A percentile compares a stretch with the other conserved stretches of the same genome.
Conservation (phyloP, 2,329 filamentous ascomycete genomes). For the Thelonectria discophora region DNA sequence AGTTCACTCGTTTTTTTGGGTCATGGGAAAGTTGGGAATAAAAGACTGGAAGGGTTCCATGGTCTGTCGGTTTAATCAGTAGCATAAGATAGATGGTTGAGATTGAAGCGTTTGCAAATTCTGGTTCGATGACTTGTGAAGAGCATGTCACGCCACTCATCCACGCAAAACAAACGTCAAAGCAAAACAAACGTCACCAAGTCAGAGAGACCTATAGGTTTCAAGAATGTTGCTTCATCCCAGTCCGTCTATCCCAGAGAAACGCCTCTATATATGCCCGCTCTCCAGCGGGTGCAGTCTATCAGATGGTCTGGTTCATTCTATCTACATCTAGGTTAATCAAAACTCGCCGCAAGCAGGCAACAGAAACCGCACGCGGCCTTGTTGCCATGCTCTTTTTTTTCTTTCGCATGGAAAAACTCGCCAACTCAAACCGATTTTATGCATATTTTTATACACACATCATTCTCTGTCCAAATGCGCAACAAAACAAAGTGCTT, state of each 20-base stretch:
- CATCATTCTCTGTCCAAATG: conserved; percentile 5
- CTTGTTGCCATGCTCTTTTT: not conserved
- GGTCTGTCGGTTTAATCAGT: not conserved
- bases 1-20: conserved; percentile 1
- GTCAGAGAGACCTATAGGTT: not conserved
- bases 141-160: not conserved
- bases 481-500: conserved; percentile 11
- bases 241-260: conserved; percentile 39
- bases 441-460: not conserved
- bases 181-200: too few relatives aligned
- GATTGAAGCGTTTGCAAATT: conserved; percentile 6
- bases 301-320: conserved; percentile 26
- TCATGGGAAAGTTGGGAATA: not conserved
- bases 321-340: conserved; percentile 29
- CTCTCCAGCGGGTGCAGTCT: conserved; percentile 21
- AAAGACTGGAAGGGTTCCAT: conserved; percentile 7
- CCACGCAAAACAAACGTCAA: not conserved
- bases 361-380: not conserved
- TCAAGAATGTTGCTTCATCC: conserved; percentile 33
- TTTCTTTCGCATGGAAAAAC: not conserved
- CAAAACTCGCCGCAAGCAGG: conserved; percentile 3
- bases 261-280: conserved; percentile 41
- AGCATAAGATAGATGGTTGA: conserved; percentile 6
- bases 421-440: not conserved
- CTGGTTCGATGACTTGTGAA: not conserved